Evolutionary conservation across 108 stramenopile species (phyloP).

Genomic region (Chaetoceros muelleri): DNA sequence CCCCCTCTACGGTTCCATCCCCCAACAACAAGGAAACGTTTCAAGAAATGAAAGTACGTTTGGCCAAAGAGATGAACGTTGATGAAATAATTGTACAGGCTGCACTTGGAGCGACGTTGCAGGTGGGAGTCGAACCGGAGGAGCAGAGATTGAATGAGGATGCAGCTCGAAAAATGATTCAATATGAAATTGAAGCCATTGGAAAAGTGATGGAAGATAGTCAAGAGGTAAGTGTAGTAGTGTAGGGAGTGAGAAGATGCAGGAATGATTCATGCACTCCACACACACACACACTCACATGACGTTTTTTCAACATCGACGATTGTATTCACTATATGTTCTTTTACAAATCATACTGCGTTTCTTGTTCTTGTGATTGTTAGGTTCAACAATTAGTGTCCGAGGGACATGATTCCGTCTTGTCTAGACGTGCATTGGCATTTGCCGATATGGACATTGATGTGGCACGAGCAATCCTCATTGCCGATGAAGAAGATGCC

Average conservation of each 20-base stretch:
- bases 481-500: conserved; percentile 74
- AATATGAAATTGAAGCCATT: conserved; percentile 60
- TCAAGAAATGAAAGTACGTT: conserved; percentile 24
- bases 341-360: background rate
- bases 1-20: background rate
- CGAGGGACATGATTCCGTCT: conserved; percentile 58
- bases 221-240: conserved; percentile 36
- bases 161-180: conserved; percentile 56
- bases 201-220: conserved; percentile 41
- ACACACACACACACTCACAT: too few relatives aligned
- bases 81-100: conserved; percentile 54
- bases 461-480: conserved; percentile 69
- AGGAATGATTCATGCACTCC: too few relatives aligned
- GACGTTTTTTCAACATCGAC: too few relatives aligned
- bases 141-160: conserved; percentile 32
- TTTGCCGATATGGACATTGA: conserved; percentile 70
- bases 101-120: conserved; percentile 53
- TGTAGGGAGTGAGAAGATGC: too few relatives aligned
- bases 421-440: conserved; percentile 61
- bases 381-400: conserved; percentile 31
- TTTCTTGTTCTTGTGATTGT: too few relatives aligned
- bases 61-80: conserved; percentile 52
- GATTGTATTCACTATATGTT: background rate
- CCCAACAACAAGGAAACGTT: conserved; percentile 17
- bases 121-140: conserved; percentile 7